Conservation (phyloP, 148 eudicot genomes). For the Rhododendron griersonianum region DNA sequence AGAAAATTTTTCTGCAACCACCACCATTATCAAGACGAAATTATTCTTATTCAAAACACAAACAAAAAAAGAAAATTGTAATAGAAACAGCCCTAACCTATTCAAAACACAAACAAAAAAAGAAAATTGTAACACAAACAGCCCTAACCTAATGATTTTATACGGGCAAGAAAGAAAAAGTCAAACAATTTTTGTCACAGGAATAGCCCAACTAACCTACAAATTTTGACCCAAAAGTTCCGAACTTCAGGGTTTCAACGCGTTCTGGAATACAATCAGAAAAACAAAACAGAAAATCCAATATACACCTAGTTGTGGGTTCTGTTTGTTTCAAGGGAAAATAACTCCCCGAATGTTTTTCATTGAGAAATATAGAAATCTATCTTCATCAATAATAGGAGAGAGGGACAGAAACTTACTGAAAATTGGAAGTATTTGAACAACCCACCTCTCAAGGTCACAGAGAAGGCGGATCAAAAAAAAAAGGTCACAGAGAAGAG, state of each 20-base stretch:
- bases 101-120: too few species aligned
- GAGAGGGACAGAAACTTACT: not conserved
- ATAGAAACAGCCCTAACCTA: not conserved
- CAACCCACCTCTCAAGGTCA: not conserved
- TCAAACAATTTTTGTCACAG: not conserved
- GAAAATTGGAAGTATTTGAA: not conserved
- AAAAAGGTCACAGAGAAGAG: not conserved
- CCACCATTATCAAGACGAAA: not conserved
- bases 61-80: not conserved
- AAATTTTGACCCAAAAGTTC: not conserved
- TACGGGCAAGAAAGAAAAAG: not conserved
- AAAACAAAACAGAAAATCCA: not conserved
- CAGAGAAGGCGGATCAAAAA: too few species aligned
- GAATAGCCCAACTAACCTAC: not conserved
- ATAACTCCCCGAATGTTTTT: not conserved
- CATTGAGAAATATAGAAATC: not conserved
- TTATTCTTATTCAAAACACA: not conserved
- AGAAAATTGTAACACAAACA: too few species aligned
- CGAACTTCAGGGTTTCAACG: not conserved
- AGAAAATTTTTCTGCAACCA: not conserved
- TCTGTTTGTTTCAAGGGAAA: not conserved
- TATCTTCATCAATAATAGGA: not conserved
- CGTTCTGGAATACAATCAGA: not conserved
- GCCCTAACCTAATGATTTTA: not conserved
- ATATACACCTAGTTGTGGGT: too few species aligned